Percentiles rank a stretch among this genome's conserved stretches.
Conservation (phyloP, 805 yeast genomes). For the Starmerella potacharoeniae region DNA sequence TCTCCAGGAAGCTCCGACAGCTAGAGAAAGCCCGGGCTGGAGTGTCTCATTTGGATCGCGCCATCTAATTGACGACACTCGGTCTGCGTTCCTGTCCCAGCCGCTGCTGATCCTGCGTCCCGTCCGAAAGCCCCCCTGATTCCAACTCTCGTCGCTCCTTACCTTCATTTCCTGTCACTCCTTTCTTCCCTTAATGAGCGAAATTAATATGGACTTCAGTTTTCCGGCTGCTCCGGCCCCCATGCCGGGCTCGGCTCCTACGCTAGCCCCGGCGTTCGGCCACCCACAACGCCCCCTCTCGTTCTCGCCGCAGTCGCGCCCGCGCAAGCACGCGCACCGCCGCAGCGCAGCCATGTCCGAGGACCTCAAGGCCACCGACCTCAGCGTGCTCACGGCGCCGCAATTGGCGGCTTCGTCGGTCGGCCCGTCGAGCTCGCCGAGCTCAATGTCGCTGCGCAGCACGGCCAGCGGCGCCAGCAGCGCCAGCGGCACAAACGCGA, state of each 20-base stretch:
- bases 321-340: slow-evolving; percentile 21
- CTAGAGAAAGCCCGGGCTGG: neutral
- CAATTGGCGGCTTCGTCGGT: slow-evolving; percentile 2
- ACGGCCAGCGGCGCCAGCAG: neutral
- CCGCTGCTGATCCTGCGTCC: neutral
- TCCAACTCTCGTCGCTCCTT: slow-evolving; percentile 3
- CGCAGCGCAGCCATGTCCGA: slow-evolving; percentile 26
- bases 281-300: slow-evolving; percentile 11
- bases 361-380: slow-evolving; percentile 19
- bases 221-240: slow-evolving; percentile 17
- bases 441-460: neutral
- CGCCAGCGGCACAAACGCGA: neutral
- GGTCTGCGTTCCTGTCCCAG: neutral
- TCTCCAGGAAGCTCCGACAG: neutral
- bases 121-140: neutral
- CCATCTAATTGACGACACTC: slow-evolving; percentile 7
- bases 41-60: slow-evolving; percentile 4
- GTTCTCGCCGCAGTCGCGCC: slow-evolving; percentile 16
- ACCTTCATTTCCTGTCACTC: neutral
- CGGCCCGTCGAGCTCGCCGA: neutral
- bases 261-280: slow-evolving; percentile 3
- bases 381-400: slow-evolving; percentile 12
- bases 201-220: slow-evolving; percentile 20
- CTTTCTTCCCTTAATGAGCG: slow-evolving; percentile 16
- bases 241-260: neutral